Evolutionary conservation across 257 asterid species (phyloP).

Genomic region (Solanum pimpinellifolium): DNA sequence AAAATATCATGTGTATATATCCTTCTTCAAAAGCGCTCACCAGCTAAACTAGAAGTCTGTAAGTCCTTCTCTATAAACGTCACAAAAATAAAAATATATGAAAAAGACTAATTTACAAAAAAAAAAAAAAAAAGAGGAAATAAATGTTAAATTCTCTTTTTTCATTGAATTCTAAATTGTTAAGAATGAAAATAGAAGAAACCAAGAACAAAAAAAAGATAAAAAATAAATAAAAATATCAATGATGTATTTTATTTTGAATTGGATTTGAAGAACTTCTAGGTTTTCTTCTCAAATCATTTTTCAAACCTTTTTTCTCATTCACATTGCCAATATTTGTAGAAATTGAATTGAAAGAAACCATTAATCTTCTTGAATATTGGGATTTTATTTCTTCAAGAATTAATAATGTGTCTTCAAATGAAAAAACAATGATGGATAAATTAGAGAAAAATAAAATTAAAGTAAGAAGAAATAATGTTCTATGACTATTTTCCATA

Average conservation of each 20-base stretch:
- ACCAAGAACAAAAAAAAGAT: not conserved
- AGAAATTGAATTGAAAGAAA: conserved; percentile 11
- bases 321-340: conserved; percentile 14
- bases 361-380: conserved; percentile 26
- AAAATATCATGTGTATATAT: not conserved
- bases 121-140: not conserved
- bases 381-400: not conserved
- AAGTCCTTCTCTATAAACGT: not conserved
- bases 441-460: conserved; percentile 14
- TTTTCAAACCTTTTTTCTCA: conserved; percentile 30
- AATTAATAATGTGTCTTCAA: not conserved
- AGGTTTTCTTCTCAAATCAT: conserved; percentile 27
- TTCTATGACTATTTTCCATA: conserved; percentile 10
- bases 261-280: conserved; percentile 50
- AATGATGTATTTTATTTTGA: conserved; percentile 22
- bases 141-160: not conserved
- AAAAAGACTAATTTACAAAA: not conserved
- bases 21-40: not conserved
- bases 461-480: conserved; percentile 11
- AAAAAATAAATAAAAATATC: not conserved
- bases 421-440: not conserved
- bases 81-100: not conserved
- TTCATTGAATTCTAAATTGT: not conserved
- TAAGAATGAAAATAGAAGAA: not conserved
- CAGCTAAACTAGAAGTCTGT: not conserved